A percentile compares a stretch with the other conserved stretches of the same genome.
Conservation (phyloP, 129 eudicot genomes). For the Saposhnikovia divaricata region DNA sequence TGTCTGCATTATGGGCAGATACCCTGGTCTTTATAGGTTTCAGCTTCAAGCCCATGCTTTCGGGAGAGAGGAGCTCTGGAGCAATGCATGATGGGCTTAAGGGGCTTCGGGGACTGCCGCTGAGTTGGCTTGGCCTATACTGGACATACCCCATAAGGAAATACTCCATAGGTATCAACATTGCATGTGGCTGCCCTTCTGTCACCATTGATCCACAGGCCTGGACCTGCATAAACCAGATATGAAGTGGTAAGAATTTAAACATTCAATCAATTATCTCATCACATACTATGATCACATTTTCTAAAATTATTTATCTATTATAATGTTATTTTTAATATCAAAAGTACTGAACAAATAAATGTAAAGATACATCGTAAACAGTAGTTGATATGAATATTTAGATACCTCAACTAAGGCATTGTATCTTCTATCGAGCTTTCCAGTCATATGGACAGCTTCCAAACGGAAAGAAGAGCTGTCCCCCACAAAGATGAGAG, state of each 20-base stretch:
- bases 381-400: neutral
- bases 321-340: neutral
- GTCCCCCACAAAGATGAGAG: constrained; percentile 87
- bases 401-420: constrained; percentile 89
- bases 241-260: neutral
- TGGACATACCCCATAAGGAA: constrained; percentile 88
- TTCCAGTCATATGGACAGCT: constrained; percentile 82
- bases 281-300: neutral
- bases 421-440: constrained; percentile 76
- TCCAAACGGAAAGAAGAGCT: constrained; percentile 81
- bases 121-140: constrained; percentile 49
- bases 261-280: neutral
- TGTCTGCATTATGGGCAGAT: constrained; percentile 12
- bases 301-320: neutral
- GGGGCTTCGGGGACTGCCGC: constrained; percentile 89
- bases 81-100: constrained; percentile 79
- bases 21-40: constrained; percentile 93
- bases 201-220: constrained; percentile 96
- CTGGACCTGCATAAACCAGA: constrained; percentile 45
- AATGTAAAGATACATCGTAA: neutral
- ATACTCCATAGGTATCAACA: constrained; percentile 87
- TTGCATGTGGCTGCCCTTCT: constrained; percentile 97
- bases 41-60: constrained; percentile 94
- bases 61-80: constrained; percentile 83
- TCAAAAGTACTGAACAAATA: neutral